Evolutionary conservation across 116 monocot species (phyloP).

Genomic region (Phalaenopsis hybrid): DNA sequence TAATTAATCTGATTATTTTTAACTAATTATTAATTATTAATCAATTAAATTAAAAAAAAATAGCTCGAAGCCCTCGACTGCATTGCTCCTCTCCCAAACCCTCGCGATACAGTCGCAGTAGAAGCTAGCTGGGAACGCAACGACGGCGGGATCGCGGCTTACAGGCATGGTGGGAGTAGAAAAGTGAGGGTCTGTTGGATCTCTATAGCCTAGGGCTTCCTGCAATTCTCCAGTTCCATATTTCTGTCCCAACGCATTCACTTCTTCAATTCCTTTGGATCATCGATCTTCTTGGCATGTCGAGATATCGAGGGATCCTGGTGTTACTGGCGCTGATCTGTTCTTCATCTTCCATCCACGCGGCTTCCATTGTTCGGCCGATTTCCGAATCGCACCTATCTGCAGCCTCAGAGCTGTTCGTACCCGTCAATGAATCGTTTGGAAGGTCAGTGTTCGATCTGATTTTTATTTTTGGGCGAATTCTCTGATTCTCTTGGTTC

Average conservation of each 20-base stretch:
- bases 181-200: neutral
- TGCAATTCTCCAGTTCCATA: neutral
- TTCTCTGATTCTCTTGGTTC: neutral
- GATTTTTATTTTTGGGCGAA: neutral
- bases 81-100: no score
- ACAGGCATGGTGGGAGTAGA: no score
- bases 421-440: constrained; percentile 25
- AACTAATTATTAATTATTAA: no score
- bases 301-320: constrained; percentile 6
- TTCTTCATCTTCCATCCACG: constrained; percentile 5
- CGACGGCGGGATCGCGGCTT: no score
- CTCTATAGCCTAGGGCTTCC: neutral
- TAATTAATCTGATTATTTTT: no score
- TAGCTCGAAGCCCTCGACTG: no score
- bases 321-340: constrained; percentile 20
- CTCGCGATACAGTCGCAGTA: no score
- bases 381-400: constrained; percentile 45
- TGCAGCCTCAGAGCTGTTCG: constrained; percentile 37
- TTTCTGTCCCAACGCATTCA: neutral
- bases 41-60: no score
- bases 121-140: no score
- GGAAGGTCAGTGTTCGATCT: constrained; percentile 18
- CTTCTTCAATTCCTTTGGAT: neutral
- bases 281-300: neutral
- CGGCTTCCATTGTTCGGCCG: constrained; percentile 25